Percentiles rank a stretch among this genome's conserved stretches.
Evolutionary conservation across 169 alveolate genomes (phyloP).

Genomic region (Fabrea salina): DNA sequence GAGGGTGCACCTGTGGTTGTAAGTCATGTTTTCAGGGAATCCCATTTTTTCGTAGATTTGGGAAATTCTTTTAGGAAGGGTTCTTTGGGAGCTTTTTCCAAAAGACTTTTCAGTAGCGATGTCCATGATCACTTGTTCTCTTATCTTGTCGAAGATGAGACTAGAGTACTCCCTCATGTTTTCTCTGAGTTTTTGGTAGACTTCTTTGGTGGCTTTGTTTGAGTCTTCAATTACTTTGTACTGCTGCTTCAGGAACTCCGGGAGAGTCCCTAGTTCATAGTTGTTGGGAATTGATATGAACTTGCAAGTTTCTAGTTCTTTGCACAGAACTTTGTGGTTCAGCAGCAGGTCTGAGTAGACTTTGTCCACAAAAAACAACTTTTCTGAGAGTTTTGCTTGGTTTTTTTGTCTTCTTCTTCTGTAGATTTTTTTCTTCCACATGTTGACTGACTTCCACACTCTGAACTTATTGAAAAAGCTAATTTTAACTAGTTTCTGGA

Average conservation of each 20-base stretch:
- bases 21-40: conserved; percentile 82
- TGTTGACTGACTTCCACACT: conserved; percentile 81
- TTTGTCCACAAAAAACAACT: conserved; percentile 65
- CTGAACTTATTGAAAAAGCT: conserved; percentile 80
- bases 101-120: conserved; percentile 67
- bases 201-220: conserved; percentile 54
- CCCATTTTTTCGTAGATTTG: conserved; percentile 65
- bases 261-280: conserved; percentile 61
- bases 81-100: conserved; percentile 17
- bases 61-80: background rate
- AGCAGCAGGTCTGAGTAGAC: conserved; percentile 67
- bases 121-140: conserved; percentile 72
- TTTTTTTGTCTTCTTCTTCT: conserved; percentile 63
- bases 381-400: conserved; percentile 66
- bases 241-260: conserved; percentile 68
- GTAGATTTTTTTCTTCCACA: conserved; percentile 78
- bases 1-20: conserved; percentile 76
- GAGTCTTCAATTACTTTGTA: conserved; percentile 50
- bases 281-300: conserved; percentile 67
- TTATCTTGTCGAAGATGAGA: conserved; percentile 67
- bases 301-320: conserved; percentile 65
- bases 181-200: conserved; percentile 60
- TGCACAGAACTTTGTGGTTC: conserved; percentile 67
- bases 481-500: conserved; percentile 54
- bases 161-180: conserved; percentile 68